Conservation (phyloP, 768 basidiomycete genomes). For the Piloderma croceum region DNA sequence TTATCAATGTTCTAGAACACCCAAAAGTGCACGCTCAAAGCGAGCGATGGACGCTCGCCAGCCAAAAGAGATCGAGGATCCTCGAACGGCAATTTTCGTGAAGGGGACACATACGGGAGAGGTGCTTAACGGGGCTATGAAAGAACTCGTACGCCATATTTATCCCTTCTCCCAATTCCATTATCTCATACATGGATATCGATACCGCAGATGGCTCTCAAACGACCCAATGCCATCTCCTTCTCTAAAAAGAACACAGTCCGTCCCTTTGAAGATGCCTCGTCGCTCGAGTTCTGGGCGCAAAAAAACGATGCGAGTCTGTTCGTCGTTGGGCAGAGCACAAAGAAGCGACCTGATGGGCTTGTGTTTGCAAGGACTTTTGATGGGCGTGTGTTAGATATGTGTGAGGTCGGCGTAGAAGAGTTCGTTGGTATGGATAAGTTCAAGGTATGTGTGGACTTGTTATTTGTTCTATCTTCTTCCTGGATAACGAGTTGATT, state of each 20-base stretch:
- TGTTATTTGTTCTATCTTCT: not conserved
- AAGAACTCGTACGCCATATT: conserved; percentile 66
- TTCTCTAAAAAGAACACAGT: conserved; percentile 93
- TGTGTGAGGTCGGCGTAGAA: conserved; percentile 91
- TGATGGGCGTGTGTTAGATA: conserved; percentile 81
- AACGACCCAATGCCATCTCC: conserved; percentile 83
- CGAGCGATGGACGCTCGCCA: conserved; percentile 80
- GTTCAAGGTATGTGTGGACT: conserved; percentile 64
- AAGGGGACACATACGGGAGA: conserved; percentile 84
- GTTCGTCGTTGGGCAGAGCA: conserved; percentile 86
- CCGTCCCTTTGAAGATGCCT: conserved; percentile 80
- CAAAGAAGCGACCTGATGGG: conserved; percentile 90
- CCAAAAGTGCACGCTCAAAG: conserved; percentile 94
- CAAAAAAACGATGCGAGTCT: conserved; percentile 91
- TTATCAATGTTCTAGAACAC: no score
- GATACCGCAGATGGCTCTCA: conserved; percentile 83
- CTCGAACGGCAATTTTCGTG: conserved; percentile 85
- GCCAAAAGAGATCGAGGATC: conserved; percentile 86
- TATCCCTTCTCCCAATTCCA: not conserved
- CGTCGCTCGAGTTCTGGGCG: conserved; percentile 88
- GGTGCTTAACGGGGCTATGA: conserved; percentile 73
- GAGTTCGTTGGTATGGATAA: conserved; percentile 70
- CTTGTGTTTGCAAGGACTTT: conserved; percentile 84
- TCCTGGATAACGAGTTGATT: no score
- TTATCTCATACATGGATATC: not conserved